Conservation (phyloP, 441 rosid species). For the Erysimum pusillum region DNA sequence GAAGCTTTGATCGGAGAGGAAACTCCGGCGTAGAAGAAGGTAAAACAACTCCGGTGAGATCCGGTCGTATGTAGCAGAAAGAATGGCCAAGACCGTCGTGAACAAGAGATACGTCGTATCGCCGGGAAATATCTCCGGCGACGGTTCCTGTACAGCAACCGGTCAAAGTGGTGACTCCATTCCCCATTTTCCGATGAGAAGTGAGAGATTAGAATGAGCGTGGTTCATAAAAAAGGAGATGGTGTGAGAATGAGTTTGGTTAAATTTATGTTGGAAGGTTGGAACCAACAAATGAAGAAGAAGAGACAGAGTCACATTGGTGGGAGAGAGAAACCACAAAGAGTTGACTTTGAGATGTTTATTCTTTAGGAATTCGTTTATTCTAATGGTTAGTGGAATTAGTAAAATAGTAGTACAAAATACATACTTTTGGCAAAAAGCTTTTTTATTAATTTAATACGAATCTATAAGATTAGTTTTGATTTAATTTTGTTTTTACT, state of each 20-base stretch:
- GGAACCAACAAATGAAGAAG: slow-evolving; percentile 35
- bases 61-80: slow-evolving; percentile 62
- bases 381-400: slow-evolving; percentile 42
- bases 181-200: slow-evolving; percentile 50
- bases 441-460: slow-evolving; percentile 1
- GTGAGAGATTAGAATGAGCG: too few species aligned
- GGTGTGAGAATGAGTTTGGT: slow-evolving; percentile 27
- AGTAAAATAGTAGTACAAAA: slow-evolving; percentile 30
- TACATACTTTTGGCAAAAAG: not conserved
- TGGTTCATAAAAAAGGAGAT: not conserved
- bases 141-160: slow-evolving; percentile 54
- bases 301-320: slow-evolving; percentile 21
- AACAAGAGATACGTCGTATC: slow-evolving; percentile 44
- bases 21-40: slow-evolving; percentile 47
- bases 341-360: slow-evolving; percentile 47
- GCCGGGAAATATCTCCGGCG: slow-evolving; percentile 53
- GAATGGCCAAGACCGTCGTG: slow-evolving; percentile 59
- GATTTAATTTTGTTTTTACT: not conserved
- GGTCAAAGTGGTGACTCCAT: slow-evolving; percentile 41
- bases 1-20: slow-evolving; percentile 44
- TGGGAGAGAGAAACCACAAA: slow-evolving; percentile 5
- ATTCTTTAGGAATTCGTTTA: slow-evolving; percentile 39
- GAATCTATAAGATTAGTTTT: not conserved
- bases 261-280: slow-evolving; percentile 30
- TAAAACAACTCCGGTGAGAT: slow-evolving; percentile 24